These are phyloP conservation scores for Populus hybrid DNA, from an alignment of 441 rosid genomes.

Conservation along the genomic window DNA sequence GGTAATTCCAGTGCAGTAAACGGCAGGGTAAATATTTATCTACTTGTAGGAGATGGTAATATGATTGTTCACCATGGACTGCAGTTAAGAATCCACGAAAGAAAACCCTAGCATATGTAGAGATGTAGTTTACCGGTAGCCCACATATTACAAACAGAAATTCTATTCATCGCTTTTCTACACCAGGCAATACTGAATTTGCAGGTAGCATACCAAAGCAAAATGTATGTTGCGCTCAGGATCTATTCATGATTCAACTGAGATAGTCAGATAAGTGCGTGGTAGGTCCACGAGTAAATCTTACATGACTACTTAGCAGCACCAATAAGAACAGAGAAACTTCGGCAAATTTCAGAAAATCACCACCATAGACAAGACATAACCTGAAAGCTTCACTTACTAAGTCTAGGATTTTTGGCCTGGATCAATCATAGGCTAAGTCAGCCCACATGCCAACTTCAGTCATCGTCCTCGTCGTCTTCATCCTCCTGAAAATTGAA, in stretches of 20 bases:
- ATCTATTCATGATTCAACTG: not conserved
- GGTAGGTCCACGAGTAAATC: not conserved
- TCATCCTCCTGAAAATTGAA: constrained; percentile 17
- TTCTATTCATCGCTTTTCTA: not conserved
- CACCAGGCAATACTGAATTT: not conserved
- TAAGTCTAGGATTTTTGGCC: constrained; percentile 1
- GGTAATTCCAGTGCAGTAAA: not conserved
- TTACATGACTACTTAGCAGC: constrained; percentile 1
- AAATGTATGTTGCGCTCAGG: not conserved
- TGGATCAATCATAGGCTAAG: not conserved
- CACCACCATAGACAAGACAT: constrained; percentile 12
- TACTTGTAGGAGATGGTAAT: not conserved
- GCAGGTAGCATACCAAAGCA: not conserved
- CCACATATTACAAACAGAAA: not conserved
- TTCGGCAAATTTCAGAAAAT: not conserved
- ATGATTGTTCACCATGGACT: not conserved
- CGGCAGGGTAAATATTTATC: not conserved
- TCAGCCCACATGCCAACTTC: not conserved
- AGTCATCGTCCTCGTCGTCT: constrained; percentile 18
- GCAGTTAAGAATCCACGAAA: not conserved
- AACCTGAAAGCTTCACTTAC: not conserved
- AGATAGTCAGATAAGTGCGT: not conserved
- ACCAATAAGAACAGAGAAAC: not conserved
- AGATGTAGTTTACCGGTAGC: not conserved
- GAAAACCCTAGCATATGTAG: not conserved